A percentile compares a stretch with the other conserved stretches of the same genome.
Conservation (phyloP, 2,329 filamentous ascomycete genomes). For the Cladophialophora immunda region DNA sequence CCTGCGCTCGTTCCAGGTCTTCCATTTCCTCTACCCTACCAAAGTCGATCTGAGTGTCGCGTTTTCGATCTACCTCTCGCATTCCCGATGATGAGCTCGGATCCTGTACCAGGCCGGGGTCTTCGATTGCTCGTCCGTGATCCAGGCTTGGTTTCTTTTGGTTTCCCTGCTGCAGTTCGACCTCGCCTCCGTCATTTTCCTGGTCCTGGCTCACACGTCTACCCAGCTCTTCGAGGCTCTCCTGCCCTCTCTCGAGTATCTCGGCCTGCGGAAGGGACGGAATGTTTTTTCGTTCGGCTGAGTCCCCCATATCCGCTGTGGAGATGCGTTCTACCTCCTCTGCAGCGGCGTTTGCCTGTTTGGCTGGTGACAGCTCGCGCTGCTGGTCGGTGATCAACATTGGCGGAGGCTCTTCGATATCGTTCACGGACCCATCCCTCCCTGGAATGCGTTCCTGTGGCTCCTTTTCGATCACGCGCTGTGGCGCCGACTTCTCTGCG, state of each 20-base stretch:
- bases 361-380: not conserved
- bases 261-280: not conserved
- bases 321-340: not conserved
- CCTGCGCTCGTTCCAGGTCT: not conserved
- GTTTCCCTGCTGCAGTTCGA: not conserved
- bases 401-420: slow-evolving; percentile 8
- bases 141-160: not conserved
- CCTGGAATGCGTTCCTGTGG: slow-evolving; percentile 2
- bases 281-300: not conserved
- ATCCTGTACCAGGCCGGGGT: not conserved
- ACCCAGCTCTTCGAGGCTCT: not conserved
- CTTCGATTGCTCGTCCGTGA: not conserved
- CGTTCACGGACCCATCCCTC: slow-evolving; percentile 5
- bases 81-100: not conserved
- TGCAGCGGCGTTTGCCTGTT: not conserved
- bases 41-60: not conserved
- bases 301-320: not conserved
- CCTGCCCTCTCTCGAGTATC: not conserved
- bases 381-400: slow-evolving; percentile 3
- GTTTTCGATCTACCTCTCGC: not conserved
- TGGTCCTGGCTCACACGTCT: not conserved
- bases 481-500: slow-evolving; percentile 7
- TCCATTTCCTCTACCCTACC: not conserved
- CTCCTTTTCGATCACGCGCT: slow-evolving; percentile 12
- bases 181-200: not conserved